Evolutionary conservation across 345 rosid species (phyloP), one percentile per base, ranked within the genome.

Genomic region (Heritiera littoralis): DNA sequence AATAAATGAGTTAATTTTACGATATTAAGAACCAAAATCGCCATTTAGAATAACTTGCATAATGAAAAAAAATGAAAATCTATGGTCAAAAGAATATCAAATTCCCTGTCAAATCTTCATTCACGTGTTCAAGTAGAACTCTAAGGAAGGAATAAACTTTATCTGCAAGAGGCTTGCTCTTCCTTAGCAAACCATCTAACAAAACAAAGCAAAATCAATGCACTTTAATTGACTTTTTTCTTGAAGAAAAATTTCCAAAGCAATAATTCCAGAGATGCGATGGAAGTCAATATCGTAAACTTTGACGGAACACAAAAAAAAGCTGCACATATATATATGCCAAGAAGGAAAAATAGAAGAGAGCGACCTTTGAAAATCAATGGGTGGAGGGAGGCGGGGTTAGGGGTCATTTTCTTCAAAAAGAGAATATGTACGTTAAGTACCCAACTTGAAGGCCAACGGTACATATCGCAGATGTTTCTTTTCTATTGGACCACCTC

Each of bases 281-380:
- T 70, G 32, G 80, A 71, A 70, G 80, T 81, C 83, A 18, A 41
- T 18, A 64, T 81, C 83, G 40, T 32, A 41, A 66, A 66, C 71
- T 48, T 66, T 41, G 0, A 6, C 6, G 38, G 38, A 9, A 5
- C 4, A 18, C 6, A 35, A 66, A 79, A 48, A 40, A 43, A 9
- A 9, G 1, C 13, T 13, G 1, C 4, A 12, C 0, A 14, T 13
- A 14, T 2, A 14, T 12, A 14, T 4, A 14, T 9, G 10, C 6
- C 14, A 64, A 28, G 2, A 28, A 3, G 30, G 7, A 41, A 35
- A 40, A 7, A 1, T 1, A 9, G 3, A 23, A 13, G 77, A 64
- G 15, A 52, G 41, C 35, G 80, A 68, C 75, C 4, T 5, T 1
- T 38, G 10, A 18, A 20, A 18, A 66, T 40, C 49, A 41, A 2